phyloP scores from a whole-genome alignment of 208 protist genomes.

The Acanthamoeba lenticulata region DNA sequence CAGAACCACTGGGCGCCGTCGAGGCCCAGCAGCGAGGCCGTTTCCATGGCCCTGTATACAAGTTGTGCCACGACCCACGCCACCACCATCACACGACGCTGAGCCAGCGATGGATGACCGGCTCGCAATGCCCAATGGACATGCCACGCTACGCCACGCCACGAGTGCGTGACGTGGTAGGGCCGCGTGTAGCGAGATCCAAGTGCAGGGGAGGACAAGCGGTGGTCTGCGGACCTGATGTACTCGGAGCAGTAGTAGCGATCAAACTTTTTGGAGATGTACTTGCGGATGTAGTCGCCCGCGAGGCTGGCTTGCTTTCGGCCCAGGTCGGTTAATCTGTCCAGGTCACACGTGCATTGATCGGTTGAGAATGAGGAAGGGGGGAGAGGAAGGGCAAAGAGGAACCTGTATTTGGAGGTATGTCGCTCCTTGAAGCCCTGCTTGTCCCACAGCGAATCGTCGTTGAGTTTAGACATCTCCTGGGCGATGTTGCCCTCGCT shows the following conservation, averaged over 20 bases:
- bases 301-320: not conserved
- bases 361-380: constrained; percentile 62
- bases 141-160: too few relatives aligned
- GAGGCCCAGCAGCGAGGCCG: constrained; percentile 53
- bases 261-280: constrained; percentile 69
- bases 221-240: not conserved
- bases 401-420: not conserved
- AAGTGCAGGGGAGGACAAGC: not conserved
- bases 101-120: too few relatives aligned
- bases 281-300: constrained; percentile 42
- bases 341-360: not conserved
- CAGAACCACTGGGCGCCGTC: constrained; percentile 42
- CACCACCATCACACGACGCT: too few relatives aligned
- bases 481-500: constrained; percentile 45
- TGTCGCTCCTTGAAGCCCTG: not conserved
- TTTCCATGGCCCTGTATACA: constrained; percentile 56
- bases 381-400: not conserved
- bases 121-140: too few relatives aligned
- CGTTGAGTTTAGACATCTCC: constrained; percentile 38
- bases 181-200: too few relatives aligned
- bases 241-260: constrained; percentile 73
- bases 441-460: not conserved
- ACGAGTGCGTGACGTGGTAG: too few relatives aligned
- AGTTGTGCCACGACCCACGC: too few relatives aligned
- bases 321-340: constrained; percentile 11